phyloP scores from a whole-genome alignment of 2,329 filamentous ascomycete genomes.

The Apiospora hydei region DNA sequence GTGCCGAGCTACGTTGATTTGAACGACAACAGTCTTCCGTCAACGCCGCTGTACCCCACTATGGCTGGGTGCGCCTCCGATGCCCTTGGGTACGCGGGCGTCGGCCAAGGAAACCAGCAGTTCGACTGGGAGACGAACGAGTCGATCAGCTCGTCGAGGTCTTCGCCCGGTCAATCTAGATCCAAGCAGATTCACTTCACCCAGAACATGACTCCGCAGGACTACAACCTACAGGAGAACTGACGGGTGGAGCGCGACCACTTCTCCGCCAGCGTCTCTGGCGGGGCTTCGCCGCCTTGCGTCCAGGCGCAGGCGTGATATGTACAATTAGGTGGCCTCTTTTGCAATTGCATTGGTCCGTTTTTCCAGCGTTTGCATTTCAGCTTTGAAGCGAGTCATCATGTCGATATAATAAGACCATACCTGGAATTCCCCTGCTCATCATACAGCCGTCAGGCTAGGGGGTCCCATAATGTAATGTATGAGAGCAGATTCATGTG shows the following conservation, averaged over 20 bases:
- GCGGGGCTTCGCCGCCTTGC: slow-evolving; percentile 3
- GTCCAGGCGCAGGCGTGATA: slow-evolving; percentile 15
- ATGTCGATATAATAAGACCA: slow-evolving; percentile 20
- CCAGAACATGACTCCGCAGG: slow-evolving; percentile 53
- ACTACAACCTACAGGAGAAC: slow-evolving; percentile 43
- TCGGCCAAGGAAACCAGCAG: slow-evolving; percentile 47
- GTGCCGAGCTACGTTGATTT: slow-evolving; percentile 56
- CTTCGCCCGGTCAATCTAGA: slow-evolving; percentile 46
- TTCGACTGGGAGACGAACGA: slow-evolving; percentile 59
- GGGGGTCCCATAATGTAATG: slow-evolving; percentile 16
- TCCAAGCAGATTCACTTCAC: slow-evolving; percentile 56
- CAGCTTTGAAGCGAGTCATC: slow-evolving; percentile 18
- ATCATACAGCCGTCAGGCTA: slow-evolving; percentile 11
- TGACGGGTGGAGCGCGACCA: background rate
- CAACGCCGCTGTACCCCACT: slow-evolving; percentile 55
- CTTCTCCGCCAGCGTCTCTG: background rate
- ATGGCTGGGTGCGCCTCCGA: slow-evolving; percentile 51
- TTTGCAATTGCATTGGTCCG: slow-evolving; percentile 20
- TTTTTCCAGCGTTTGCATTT: slow-evolving; percentile 21
- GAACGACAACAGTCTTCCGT: slow-evolving; percentile 52
- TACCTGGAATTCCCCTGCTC: slow-evolving; percentile 16
- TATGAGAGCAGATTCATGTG: slow-evolving; percentile 19
- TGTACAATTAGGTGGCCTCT: slow-evolving; percentile 21
- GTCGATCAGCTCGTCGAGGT: slow-evolving; percentile 47
- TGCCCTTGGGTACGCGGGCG: background rate